Conservation (phyloP, 2,329 filamentous ascomycete species). For the Cytospora leucostoma region DNA sequence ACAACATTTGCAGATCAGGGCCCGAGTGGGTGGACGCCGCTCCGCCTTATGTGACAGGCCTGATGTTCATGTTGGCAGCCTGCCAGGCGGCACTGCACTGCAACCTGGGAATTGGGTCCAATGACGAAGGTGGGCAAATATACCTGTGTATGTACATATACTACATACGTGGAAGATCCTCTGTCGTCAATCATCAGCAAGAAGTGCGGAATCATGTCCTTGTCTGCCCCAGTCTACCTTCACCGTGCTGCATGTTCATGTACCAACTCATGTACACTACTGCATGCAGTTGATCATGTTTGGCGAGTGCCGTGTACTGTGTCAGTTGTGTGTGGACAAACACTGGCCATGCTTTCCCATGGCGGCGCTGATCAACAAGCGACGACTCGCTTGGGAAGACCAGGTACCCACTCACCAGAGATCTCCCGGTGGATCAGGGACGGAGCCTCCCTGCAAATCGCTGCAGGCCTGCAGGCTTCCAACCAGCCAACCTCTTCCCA, state of each 20-base stretch:
- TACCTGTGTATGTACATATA: no score
- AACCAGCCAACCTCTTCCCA: conserved; percentile 8
- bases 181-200: background rate
- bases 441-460: conserved; percentile 5
- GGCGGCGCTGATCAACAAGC: background rate
- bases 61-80: background rate
- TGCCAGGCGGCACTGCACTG: conserved; percentile 13
- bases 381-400: background rate
- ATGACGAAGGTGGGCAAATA: background rate
- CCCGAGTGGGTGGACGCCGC: background rate
- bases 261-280: background rate
- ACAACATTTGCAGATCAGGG: conserved; percentile 1
- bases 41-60: conserved; percentile 4
- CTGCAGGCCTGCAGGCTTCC: conserved; percentile 8
- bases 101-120: conserved; percentile 6
- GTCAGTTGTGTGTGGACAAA: background rate
- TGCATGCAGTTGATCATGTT: conserved; percentile 20
- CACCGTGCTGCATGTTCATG: background rate
- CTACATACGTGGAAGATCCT: background rate
- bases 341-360: background rate
- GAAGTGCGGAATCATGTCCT: background rate
- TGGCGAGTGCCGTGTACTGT: background rate
- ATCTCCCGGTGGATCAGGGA: conserved; percentile 19
- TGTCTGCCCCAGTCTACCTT: background rate
- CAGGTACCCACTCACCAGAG: conserved; percentile 13